phyloP scores from a whole-genome alignment of 1,284 basidiomycete species.

The Megacollybia platyphylla region DNA sequence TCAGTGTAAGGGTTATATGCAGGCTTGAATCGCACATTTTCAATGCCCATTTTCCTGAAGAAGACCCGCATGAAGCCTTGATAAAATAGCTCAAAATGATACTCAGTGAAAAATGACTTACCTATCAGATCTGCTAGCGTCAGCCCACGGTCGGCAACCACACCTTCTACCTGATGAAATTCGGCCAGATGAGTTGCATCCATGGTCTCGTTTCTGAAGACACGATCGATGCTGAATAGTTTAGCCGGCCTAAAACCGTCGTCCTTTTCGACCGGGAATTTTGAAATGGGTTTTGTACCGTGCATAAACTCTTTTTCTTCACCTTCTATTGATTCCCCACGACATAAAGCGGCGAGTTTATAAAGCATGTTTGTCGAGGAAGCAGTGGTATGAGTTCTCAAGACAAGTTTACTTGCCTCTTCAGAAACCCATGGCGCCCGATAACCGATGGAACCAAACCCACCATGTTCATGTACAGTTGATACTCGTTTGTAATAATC shows the following conservation, averaged over 20 bases:
- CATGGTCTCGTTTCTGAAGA: slow-evolving; percentile 98
- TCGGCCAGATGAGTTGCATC: slow-evolving; percentile 99
- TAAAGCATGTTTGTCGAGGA: slow-evolving; percentile 94
- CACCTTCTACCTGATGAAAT: slow-evolving; percentile 99
- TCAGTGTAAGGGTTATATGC: slow-evolving; percentile 97
- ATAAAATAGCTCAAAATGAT: slow-evolving; percentile 4
- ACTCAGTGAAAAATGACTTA: slow-evolving; percentile 16
- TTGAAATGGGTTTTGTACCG: slow-evolving; percentile 28
- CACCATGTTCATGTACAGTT: slow-evolving; percentile 81
- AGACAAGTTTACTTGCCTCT: slow-evolving; percentile 85
- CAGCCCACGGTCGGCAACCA: slow-evolving; percentile 89
- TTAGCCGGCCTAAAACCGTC: slow-evolving; percentile 94
- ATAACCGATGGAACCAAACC: slow-evolving; percentile 94
- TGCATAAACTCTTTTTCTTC: slow-evolving; percentile 25
- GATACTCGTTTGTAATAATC: slow-evolving; percentile 89
- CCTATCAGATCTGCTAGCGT: slow-evolving; percentile 97
- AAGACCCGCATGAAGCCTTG: slow-evolving; percentile 96
- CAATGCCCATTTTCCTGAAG: slow-evolving; percentile 96
- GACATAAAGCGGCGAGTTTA: slow-evolving; percentile 70
- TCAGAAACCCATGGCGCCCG: slow-evolving; percentile 92
- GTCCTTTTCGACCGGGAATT: slow-evolving; percentile 14
- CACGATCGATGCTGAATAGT: slow-evolving; percentile 95
- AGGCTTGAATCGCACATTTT: slow-evolving; percentile 92
- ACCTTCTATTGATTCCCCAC: slow-evolving; percentile 42
- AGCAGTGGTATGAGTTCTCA: slow-evolving; percentile 96